Evolutionary conservation across 2,329 filamentous ascomycete species (phyloP), one percentile per base, ranked within the genome.

Genomic region (Colletotrichum somersetense): DNA sequence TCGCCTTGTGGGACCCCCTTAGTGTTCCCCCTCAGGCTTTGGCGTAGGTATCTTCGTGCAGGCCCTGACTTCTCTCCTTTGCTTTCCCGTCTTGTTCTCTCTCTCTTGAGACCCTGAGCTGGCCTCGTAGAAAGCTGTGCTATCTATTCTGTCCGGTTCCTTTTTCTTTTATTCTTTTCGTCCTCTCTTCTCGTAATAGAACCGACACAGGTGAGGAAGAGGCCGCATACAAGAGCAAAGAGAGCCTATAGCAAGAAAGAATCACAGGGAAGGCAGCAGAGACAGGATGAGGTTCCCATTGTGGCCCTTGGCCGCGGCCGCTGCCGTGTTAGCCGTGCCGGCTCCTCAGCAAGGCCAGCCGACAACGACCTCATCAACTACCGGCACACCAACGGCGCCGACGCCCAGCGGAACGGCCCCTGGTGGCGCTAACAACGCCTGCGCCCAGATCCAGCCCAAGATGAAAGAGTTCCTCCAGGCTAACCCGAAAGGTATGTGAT

Each of bases 121-220:
- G 69, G 69, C 59, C 69, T 72, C 69, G 69, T 40, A 44, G 66
- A 69, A 65, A 72, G 69, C 69, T 72, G 69, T 44, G 69, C 69
- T 69, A 72, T 72, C 66, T 40, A n/a, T 58, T 50, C 40, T 16
- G 42, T 64, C 40, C 26, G 10, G 46, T 42, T 23, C 11, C 6
- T 46, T n/a, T 6, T 42, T n/a, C 2, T n/a, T 7, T 35, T n/a
- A 3, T n/a, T 35, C 20, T 16, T 55, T 35, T 20, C 8, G 1
- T 55, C n/a, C 18, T 8, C 42, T 44, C 42, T 20, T 44, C 18
- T 46, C 44, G 30, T 8, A 18, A 38, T 33, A 38, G 53, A 56
- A 12, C 53, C 26, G n/a, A n/a, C 42, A 30, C 23, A 48, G 16
- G 30, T 48, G 50, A n/a, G 48, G 62, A 30, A n/a, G n/a, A 30